A percentile compares a stretch with the other conserved stretches of the same genome.
These are phyloP conservation scores for Hyparrhenia diplandra DNA, from an alignment of 176 grass and related monocot genomes.

Conservation along the genomic window DNA sequence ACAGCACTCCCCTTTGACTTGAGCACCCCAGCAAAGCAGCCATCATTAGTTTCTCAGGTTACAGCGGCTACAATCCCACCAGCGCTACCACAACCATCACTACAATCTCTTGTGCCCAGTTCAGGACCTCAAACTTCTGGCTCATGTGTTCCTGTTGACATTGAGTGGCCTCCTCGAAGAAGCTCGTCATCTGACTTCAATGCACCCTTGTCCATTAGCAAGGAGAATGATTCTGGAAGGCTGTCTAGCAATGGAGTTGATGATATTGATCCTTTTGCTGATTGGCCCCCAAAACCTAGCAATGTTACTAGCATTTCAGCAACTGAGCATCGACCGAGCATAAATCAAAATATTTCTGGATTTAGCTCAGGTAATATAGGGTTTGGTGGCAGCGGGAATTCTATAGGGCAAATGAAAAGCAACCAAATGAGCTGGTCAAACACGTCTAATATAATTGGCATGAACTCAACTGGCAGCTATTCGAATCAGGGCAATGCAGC, in stretches of 20 bases:
- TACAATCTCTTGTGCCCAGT: slow-evolving; percentile 46
- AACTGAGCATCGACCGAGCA: slow-evolving; percentile 15
- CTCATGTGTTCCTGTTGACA: slow-evolving; percentile 72
- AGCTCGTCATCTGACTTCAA: slow-evolving; percentile 57
- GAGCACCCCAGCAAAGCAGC: slow-evolving; percentile 41
- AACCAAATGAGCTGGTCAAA: slow-evolving; percentile 46
- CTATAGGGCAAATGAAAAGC: slow-evolving; percentile 49
- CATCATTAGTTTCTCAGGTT: slow-evolving; percentile 40
- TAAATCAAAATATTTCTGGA: slow-evolving; percentile 43
- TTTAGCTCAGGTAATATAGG: slow-evolving; percentile 35
- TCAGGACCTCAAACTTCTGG: slow-evolving; percentile 38
- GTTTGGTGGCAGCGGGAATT: slow-evolving; percentile 37
- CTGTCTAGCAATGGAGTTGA: slow-evolving; percentile 38
- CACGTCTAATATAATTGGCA: slow-evolving; percentile 29
- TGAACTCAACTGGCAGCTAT: slow-evolving; percentile 41
- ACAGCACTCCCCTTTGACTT: slow-evolving; percentile 28
- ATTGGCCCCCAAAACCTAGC: slow-evolving; percentile 81
- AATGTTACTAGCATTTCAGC: slow-evolving; percentile 35
- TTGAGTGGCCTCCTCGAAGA: slow-evolving; percentile 85
- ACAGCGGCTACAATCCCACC: slow-evolving; percentile 21
- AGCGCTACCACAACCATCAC: slow-evolving; percentile 25
- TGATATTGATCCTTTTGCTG: slow-evolving; percentile 93
- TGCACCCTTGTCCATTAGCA: slow-evolving; percentile 31
- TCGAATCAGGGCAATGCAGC: slow-evolving; percentile 45
- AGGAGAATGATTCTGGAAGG: slow-evolving; percentile 43